Evolutionary conservation across 2,329 filamentous ascomycete species (phyloP), one percentile per base, ranked within the genome.

Genomic region (Cladophialophora carrionii): DNA sequence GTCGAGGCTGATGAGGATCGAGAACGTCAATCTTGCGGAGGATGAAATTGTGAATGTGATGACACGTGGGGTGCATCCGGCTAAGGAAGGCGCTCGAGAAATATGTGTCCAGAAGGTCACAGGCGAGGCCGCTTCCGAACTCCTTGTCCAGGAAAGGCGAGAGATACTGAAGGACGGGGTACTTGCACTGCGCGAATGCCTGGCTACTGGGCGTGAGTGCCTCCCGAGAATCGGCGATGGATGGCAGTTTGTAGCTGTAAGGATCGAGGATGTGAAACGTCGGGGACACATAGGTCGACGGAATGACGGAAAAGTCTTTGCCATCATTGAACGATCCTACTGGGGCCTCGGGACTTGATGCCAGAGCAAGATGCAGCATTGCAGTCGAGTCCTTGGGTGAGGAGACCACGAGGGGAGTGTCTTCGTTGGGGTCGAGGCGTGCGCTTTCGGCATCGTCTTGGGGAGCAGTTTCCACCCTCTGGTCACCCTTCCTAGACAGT

Each of bases 51-150:
- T 83, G 73, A 17, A 83, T 78, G 63, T 83, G 83, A 0, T 82
- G 81, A 3, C 81, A 83, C 0, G 79, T 77, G 43, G 76, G 78
- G 14, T 78, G 76, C 64, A 81, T 80, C 0, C 80, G 72, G 3
- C 78, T 79, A 60, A 75, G 79, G 3, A 78, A 79, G 0, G 79
- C 77, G 29, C 81, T 80, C 10, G 77, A 78, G 64, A 84, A 77
- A 67, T 81, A 84, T 1, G 82, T 76, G 56, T 83, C 81, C 1
- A 84, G 74, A 12, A 84, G 75, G 29, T 83, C 78, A 58, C 79
- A 82, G 0, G 81, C 81, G 1, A 81, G 61, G 12, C 49, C 63
- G 17, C 61, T 65, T 22, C 68, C 61, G 51, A 70, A 68, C 20
- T 70, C 66, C 20, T 54, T 43, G 49, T 70, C 68, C 17, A 66